phyloP scores from a whole-genome alignment of 2,329 filamentous ascomycete genomes.

The Akanthomyces dipterigenus region DNA sequence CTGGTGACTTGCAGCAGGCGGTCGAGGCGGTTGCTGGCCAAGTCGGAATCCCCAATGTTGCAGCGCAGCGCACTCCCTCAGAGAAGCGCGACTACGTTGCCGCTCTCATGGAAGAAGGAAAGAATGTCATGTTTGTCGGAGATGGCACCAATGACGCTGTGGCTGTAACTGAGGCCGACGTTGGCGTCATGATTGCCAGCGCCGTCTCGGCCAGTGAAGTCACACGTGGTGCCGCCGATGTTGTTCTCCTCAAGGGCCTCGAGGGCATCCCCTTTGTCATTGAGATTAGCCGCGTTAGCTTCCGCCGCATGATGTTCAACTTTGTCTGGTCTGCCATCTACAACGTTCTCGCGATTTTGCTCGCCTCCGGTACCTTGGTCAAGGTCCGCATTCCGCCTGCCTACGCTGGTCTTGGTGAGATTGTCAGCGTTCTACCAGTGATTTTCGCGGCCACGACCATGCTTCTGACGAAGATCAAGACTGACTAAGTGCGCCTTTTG shows the following conservation, averaged over 20 bases:
- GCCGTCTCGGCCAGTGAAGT: constrained; percentile 41
- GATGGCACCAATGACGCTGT: constrained; percentile 60
- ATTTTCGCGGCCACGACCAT: constrained; percentile 32
- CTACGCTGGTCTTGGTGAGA: constrained; percentile 55
- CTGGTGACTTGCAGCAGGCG: constrained; percentile 45
- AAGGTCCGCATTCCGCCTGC: constrained; percentile 41
- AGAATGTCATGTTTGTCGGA: constrained; percentile 49
- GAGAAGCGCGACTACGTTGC: constrained; percentile 50
- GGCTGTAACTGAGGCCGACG: constrained; percentile 51
- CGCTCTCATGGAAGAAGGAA: constrained; percentile 25
- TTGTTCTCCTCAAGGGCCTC: constrained; percentile 48
- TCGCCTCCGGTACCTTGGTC: constrained; percentile 53
- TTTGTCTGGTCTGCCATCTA: constrained; percentile 57
- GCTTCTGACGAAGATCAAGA: constrained; percentile 19
- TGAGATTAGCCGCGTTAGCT: constrained; percentile 32
- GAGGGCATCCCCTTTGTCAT: constrained; percentile 45
- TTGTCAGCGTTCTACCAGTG: constrained; percentile 59
- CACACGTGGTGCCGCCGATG: constrained; percentile 48
- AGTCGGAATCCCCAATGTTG: constrained; percentile 31
- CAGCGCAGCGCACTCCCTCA: constrained; percentile 40
- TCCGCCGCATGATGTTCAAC: constrained; percentile 48
- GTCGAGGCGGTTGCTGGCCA: constrained; percentile 43
- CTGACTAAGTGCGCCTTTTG: neutral
- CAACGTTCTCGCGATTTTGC: constrained; percentile 53
- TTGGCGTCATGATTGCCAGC: constrained; percentile 53